Conservation (phyloP, 2,329 filamentous ascomycete species). For the Periconia digitata region DNA sequence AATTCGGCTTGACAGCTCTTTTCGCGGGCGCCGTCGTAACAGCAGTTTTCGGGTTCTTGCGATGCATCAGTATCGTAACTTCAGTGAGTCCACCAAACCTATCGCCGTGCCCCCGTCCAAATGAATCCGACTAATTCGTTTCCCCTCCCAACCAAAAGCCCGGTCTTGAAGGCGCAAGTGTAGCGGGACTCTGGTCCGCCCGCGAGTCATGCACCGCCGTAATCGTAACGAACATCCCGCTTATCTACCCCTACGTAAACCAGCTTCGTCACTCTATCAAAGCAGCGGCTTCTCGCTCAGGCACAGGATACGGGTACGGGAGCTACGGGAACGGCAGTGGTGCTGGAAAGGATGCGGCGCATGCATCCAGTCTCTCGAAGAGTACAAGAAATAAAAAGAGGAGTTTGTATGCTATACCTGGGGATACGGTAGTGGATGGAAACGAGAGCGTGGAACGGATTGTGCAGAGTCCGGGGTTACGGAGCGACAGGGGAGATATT, state of each 20-base stretch:
- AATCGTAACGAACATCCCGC: background rate
- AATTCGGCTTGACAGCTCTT: background rate
- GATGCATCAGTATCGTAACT: background rate
- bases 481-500: too few relatives aligned
- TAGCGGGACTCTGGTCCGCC: background rate
- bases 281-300: background rate
- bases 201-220: background rate
- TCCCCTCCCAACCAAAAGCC: background rate
- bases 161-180: background rate
- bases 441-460: background rate
- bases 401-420: background rate
- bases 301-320: background rate
- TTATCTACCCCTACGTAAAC: background rate
- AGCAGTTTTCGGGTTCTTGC: background rate
- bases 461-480: too few relatives aligned
- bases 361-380: background rate
- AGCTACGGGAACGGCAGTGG: background rate
- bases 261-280: background rate
- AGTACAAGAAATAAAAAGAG: background rate
- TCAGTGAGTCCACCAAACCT: background rate
- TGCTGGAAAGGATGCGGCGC: background rate
- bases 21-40: background rate
- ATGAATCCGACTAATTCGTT: background rate
- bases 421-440: background rate
- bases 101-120: background rate